Evolutionary conservation across 2,329 filamentous ascomycete species (phyloP), one percentile per base, ranked within the genome.

Genomic region (Volutella citrinella): DNA sequence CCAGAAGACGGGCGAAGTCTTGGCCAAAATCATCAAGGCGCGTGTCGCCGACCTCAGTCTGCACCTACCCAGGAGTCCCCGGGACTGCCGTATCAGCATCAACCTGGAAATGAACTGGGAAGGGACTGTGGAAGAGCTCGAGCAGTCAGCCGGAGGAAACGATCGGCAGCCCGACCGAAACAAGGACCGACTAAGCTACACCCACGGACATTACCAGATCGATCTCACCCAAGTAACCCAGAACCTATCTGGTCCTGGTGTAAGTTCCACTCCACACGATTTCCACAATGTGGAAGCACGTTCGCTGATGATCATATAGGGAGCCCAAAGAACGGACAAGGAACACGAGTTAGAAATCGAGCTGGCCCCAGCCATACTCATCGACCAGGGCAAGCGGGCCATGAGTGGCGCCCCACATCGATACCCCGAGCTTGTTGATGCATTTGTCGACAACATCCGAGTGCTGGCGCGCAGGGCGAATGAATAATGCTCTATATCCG

Each of bases 101-200:
- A 97, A 95, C 56, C 75, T 98, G 3, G 94, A 98, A 77, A 89
- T 94, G 77, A 76, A 83, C 34, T 95, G 82, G 68, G 75, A 88
- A 5, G 87, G 89, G 3, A 53, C 85, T 0, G 70, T 80, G 5
- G 68, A 76, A 23, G 75, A 78, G 39, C 59, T 80, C 11, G 69
- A 76, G 48, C 54, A 60, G 16, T 36, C 63, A 32, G 53, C 53
- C 29, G 60, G 52, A 25, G 52, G 45, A 33, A 63, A 48, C 45
- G 69, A 54, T 52, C 67, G 54, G 18, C 59, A 61, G 46, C 65
- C 73, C 7, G 82, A 87, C 52, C 80, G 90, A 7, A 81, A 79
- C 49, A 98, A 98, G 61, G 90, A 98, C 61, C 79, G 93, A 13
- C 70, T 98, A 57, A 94, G 87, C 56, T 98, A 98, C 64, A 82